Conservation (phyloP, 139 green algal species). For the Picochlorum sp. region DNA sequence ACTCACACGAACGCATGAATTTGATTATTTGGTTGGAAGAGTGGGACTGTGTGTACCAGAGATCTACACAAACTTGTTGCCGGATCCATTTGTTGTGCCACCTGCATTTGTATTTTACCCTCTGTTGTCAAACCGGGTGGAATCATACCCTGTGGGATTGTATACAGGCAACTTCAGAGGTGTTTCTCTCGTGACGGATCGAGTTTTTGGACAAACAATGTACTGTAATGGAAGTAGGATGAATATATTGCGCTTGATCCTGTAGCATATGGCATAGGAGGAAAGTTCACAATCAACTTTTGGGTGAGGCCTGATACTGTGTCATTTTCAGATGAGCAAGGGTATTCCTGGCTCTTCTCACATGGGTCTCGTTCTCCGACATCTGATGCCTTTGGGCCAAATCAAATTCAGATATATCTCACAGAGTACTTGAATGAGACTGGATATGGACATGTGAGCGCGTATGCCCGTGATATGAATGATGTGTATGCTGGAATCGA, state of each 20-base stretch:
- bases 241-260: slow-evolving; percentile 31
- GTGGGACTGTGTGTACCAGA: slow-evolving; percentile 8
- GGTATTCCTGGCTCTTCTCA: slow-evolving; percentile 49
- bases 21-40: slow-evolving; percentile 4
- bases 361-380: slow-evolving; percentile 10
- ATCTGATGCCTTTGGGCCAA: slow-evolving; percentile 12
- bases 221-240: slow-evolving; percentile 5
- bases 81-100: not conserved
- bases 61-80: slow-evolving; percentile 13
- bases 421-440: slow-evolving; percentile 6
- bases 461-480: slow-evolving; percentile 40
- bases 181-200: slow-evolving; percentile 12
- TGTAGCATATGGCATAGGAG: slow-evolving; percentile 23
- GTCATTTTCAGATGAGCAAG: not conserved
- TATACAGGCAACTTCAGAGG: slow-evolving; percentile 6
- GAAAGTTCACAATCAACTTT: slow-evolving; percentile 49
- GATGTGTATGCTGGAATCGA: slow-evolving; percentile 21
- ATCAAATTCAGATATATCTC: slow-evolving; percentile 32
- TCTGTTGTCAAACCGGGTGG: not conserved
- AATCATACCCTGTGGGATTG: slow-evolving; percentile 24
- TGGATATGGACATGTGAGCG: slow-evolving; percentile 32
- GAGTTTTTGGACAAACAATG: slow-evolving; percentile 29
- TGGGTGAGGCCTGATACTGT: slow-evolving; percentile 38
- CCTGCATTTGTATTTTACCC: slow-evolving; percentile 7
- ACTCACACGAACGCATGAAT: not conserved